These are phyloP conservation scores for Xylaria castorea DNA, from an alignment of 495 filamentous ascomycete species.

Conservation along the genomic window DNA sequence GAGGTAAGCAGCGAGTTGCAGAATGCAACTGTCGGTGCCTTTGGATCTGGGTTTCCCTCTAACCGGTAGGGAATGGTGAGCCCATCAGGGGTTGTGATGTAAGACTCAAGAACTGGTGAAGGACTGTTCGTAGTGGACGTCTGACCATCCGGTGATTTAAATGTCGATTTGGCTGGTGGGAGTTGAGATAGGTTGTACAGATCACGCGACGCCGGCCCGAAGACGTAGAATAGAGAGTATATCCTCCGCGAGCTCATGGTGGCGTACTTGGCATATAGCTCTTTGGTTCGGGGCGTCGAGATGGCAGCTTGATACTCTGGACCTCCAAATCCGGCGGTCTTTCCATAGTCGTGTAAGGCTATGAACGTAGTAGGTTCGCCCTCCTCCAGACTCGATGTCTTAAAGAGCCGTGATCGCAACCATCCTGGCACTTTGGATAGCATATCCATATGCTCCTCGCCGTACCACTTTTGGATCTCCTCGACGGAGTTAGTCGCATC, in stretches of 20 bases:
- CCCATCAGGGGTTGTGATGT: constrained; percentile 70
- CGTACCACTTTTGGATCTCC: constrained; percentile 70
- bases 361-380: constrained; percentile 62
- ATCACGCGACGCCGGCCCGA: constrained; percentile 75
- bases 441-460: constrained; percentile 74
- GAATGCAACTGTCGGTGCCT: constrained; percentile 73
- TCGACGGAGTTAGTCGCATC: constrained; percentile 53
- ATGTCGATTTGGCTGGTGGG: constrained; percentile 48
- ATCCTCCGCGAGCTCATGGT: constrained; percentile 60
- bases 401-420: constrained; percentile 71
- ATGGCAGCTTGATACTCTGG: constrained; percentile 67
- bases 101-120: constrained; percentile 64
- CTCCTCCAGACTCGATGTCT: constrained; percentile 61
- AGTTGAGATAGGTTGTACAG: constrained; percentile 54
- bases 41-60: constrained; percentile 70
- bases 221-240: constrained; percentile 79
- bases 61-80: constrained; percentile 72
- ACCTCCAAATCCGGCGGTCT: constrained; percentile 67
- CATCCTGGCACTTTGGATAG: constrained; percentile 77
- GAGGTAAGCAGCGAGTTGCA: constrained; percentile 77
- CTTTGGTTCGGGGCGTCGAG: constrained; percentile 62
- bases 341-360: constrained; percentile 73
- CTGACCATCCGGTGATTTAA: constrained; percentile 59
- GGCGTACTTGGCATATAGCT: constrained; percentile 63
- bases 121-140: constrained; percentile 52